Base-by-base conservation (phyloP, 108 stramenopile genomes). In the Seminavis robusta region DNA sequence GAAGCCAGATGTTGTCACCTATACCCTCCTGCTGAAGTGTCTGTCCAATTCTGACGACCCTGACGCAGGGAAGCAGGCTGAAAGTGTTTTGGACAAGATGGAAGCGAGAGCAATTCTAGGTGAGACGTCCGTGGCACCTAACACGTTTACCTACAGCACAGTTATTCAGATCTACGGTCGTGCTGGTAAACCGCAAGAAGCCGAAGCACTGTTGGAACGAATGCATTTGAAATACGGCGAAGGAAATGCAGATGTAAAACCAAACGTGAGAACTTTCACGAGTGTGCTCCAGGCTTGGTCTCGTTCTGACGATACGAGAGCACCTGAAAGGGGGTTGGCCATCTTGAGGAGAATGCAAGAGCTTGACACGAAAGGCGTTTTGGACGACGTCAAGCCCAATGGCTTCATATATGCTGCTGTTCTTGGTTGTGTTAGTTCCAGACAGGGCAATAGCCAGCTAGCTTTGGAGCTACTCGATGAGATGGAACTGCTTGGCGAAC, bases 211-310 rank as follows among this genome's bases (percentile, higher is more conserved):
- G 16, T 52, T 67, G 4, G 33, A 67, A 13, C 16, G 26, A 2
- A 67, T 67, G 67, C 58, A 67, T 30, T n/a, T 45, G 17, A 29
- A 16, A 40, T 67, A 53, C 30, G 41, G 44, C 33, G 52, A 52
- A 19, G 58, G 58, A 17, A 52, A 61, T 17, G 47, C 53, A 10
- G 19, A 8, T 17, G 40, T 56, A 15, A 48, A 52, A 6, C 68
- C 68, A 6, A 56, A 69, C 33, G 50, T 50, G 2, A 40, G 61
- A 50, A 69, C 52, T 15, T 69, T 61, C 54, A 69, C 61, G 50
- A 24, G 39, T 2, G 52, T 69, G 2, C 33, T 69, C 28, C 51
- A 52, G 31, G 40, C 61, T 1, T 69, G 68, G 68, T 48, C 51
- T 9, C 51, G 59, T 13, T 52, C 61, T 27, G 67, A 60, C 8